Conservation (phyloP, 2,329 filamentous ascomycete species). For the Uncinocarpus reesii region DNA sequence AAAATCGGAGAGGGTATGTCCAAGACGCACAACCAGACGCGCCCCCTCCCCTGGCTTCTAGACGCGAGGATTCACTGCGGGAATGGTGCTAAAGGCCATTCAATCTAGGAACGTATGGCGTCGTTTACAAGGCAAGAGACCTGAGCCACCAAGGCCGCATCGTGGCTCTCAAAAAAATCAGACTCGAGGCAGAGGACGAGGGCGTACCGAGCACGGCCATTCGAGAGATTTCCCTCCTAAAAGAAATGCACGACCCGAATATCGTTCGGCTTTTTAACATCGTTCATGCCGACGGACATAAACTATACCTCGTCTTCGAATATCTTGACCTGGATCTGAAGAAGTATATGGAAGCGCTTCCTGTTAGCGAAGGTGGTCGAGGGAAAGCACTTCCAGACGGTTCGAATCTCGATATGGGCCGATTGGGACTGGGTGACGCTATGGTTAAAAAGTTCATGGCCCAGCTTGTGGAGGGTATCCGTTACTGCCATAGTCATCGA, state of each 20-base stretch:
- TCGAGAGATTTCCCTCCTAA: slow-evolving; percentile 84
- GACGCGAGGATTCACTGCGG: background rate
- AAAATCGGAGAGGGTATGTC: slow-evolving; percentile 84
- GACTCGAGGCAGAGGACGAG: slow-evolving; percentile 88
- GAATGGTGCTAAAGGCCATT: slow-evolving; percentile 1
- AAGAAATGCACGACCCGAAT: slow-evolving; percentile 87
- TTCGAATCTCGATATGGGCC: slow-evolving; percentile 51
- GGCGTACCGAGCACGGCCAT: slow-evolving; percentile 88
- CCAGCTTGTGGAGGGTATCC: slow-evolving; percentile 72
- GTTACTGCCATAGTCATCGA: slow-evolving; percentile 81
- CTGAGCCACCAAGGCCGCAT: slow-evolving; percentile 72
- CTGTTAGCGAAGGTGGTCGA: slow-evolving; percentile 70
- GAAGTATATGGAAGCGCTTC: slow-evolving; percentile 90
- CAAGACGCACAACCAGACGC: background rate
- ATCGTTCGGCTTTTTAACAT: slow-evolving; percentile 85
- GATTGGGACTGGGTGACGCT: slow-evolving; percentile 61
- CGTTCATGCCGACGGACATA: slow-evolving; percentile 87
- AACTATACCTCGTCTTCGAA: slow-evolving; percentile 86
- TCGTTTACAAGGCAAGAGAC: slow-evolving; percentile 89
- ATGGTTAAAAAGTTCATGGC: slow-evolving; percentile 93
- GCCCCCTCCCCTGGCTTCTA: slow-evolving; percentile 3
- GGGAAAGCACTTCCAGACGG: slow-evolving; percentile 78
- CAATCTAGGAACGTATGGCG: slow-evolving; percentile 71
- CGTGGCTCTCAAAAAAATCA: slow-evolving; percentile 89
- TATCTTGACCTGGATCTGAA: slow-evolving; percentile 87